Evolutionary conservation across 306 rosid species (phyloP).

Genomic region (Medicago arabica): DNA sequence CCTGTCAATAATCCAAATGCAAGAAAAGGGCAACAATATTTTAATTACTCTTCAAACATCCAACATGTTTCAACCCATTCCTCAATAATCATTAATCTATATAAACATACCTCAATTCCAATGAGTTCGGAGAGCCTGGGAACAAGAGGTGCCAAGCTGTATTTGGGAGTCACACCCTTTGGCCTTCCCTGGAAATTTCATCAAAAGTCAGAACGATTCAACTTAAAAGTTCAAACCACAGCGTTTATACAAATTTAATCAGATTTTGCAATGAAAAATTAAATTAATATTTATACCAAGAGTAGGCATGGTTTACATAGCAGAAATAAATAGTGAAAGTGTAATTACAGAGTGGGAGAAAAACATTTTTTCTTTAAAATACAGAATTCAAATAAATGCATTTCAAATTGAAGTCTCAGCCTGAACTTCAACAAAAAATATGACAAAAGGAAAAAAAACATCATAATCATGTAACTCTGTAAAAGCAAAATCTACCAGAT

Average conservation of each 20-base stretch:
- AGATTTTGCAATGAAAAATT: not conserved
- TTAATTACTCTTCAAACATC: slow-evolving; percentile 32
- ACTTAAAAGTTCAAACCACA: slow-evolving; percentile 39
- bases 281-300: not conserved
- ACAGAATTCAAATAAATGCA: too few relatives aligned
- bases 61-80: slow-evolving; percentile 2
- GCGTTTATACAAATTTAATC: slow-evolving; percentile 23
- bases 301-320: not conserved
- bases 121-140: slow-evolving; percentile 93
- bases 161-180: slow-evolving; percentile 96
- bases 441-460: too few relatives aligned
- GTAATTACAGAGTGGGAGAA: too few relatives aligned
- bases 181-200: slow-evolving; percentile 91
- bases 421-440: too few relatives aligned
- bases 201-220: slow-evolving; percentile 30
- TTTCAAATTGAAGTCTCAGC: too few relatives aligned
- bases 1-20: slow-evolving; percentile 53
- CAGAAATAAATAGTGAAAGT: not conserved
- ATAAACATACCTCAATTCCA: slow-evolving; percentile 71
- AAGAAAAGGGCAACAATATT: slow-evolving; percentile 17
- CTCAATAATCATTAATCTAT: not conserved
- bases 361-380: too few relatives aligned
- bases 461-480: too few relatives aligned
- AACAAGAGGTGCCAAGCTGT: slow-evolving; percentile 96
- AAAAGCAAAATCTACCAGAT: too few relatives aligned